phyloP scores from a whole-genome alignment of 1,284 basidiomycete species.

The Anthracocystis panici-leucophaei region DNA sequence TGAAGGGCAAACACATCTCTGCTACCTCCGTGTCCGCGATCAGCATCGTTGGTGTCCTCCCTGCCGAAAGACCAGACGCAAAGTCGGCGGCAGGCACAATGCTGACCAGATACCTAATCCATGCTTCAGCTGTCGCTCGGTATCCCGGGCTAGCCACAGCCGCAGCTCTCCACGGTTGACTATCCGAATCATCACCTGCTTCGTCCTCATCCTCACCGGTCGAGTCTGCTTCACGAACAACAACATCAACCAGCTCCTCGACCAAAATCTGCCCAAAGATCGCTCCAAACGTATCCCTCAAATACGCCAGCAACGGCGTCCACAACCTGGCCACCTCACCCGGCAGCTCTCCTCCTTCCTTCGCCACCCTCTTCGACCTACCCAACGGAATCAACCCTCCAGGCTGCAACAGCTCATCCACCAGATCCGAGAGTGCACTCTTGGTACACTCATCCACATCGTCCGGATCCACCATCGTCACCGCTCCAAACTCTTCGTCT shows the following conservation, averaged over 20 bases:
- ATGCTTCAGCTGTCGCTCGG: constrained; percentile 36
- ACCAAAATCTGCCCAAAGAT: constrained; percentile 32
- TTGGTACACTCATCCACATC: constrained; percentile 46
- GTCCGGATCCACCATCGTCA: constrained; percentile 36
- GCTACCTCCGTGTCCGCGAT: constrained; percentile 23
- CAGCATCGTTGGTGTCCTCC: constrained; percentile 8
- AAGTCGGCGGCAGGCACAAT: constrained; percentile 13
- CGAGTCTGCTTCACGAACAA: background rate
- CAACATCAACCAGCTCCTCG: constrained; percentile 34
- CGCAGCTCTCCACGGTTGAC: constrained; percentile 18
- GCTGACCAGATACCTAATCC: constrained; percentile 35
- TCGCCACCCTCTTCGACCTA: constrained; percentile 29
- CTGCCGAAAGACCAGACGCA: background rate
- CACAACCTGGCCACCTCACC: constrained; percentile 26
- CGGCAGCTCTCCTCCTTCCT: constrained; percentile 14
- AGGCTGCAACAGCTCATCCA: constrained; percentile 33
- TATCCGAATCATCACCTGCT: constrained; percentile 13
- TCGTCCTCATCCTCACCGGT: constrained; percentile 1
- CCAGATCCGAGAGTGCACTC: constrained; percentile 25
- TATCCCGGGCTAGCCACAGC: constrained; percentile 21
- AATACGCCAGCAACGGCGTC: constrained; percentile 33
- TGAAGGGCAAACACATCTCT: constrained; percentile 24
- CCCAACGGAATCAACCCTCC: constrained; percentile 47
- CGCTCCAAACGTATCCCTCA: constrained; percentile 30
- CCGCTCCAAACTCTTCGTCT: constrained; percentile 20